Conservation (phyloP, 2,329 filamentous ascomycete species). For the Rhinocladiella mackenziei region DNA sequence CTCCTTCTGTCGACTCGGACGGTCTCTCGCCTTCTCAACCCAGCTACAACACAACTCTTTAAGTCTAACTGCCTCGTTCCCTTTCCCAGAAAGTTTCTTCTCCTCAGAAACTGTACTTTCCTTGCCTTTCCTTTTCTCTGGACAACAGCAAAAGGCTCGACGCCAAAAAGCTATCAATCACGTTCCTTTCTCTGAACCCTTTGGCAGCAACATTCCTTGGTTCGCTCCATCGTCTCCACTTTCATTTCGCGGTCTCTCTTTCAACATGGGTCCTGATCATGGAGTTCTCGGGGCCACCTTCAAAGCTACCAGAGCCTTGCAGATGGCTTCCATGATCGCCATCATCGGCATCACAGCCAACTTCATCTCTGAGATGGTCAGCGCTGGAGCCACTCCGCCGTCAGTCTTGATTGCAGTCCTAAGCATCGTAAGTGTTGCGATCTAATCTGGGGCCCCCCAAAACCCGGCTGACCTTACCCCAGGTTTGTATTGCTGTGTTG, state of each 20-base stretch:
- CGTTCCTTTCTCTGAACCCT: background rate
- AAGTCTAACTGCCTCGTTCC: background rate
- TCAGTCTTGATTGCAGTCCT: conserved; percentile 73
- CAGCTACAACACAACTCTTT: conserved; percentile 9
- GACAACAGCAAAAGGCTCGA: background rate
- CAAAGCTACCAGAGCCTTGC: conserved; percentile 65
- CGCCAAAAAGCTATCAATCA: conserved; percentile 5
- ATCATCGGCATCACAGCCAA: conserved; percentile 78
- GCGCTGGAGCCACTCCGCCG: conserved; percentile 61
- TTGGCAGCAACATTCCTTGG: conserved; percentile 1
- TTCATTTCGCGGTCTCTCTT: conserved; percentile 5
- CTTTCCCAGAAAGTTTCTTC: background rate
- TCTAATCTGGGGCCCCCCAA: too few relatives aligned
- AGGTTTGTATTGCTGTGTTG: conserved; percentile 74
- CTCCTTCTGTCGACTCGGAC: background rate
- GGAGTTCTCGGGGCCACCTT: conserved; percentile 77
- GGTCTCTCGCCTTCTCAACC: background rate
- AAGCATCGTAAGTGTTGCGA: conserved; percentile 61
- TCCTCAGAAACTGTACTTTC: conserved; percentile 3
- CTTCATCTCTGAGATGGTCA: conserved; percentile 74
- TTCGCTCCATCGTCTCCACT: conserved; percentile 2
- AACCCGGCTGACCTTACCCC: background rate
- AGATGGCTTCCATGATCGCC: conserved; percentile 66
- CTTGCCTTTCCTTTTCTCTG: conserved; percentile 5
- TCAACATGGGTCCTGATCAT: conserved; percentile 42